A percentile compares a stretch with the other conserved stretches of the same genome.
phyloP scores from a whole-genome alignment of 1,139 yeast species.

The Hansenula sp. region DNA sequence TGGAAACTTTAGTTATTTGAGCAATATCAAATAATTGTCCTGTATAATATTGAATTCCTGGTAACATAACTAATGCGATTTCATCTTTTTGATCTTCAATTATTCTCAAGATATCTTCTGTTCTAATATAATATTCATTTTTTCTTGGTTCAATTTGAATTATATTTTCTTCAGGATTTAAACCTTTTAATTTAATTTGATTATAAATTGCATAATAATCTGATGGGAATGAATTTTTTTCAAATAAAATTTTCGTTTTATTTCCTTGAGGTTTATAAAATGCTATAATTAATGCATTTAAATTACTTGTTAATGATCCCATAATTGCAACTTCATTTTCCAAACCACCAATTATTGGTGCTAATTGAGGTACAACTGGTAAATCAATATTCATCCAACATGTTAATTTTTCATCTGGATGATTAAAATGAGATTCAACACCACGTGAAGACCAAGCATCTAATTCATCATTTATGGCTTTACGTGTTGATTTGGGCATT shows the following conservation, averaged over 20 bases:
- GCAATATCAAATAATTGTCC: constrained; percentile 82
- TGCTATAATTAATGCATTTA: constrained; percentile 67
- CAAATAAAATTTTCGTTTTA: constrained; percentile 72
- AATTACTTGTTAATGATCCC: constrained; percentile 81
- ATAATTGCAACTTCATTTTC: constrained; percentile 76
- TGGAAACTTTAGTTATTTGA: constrained; percentile 58
- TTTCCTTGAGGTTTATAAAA: constrained; percentile 65
- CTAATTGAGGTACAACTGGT: constrained; percentile 64
- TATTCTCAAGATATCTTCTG: constrained; percentile 54
- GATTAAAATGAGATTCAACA: constrained; percentile 81
- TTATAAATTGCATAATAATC: constrained; percentile 85
- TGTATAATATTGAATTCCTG: constrained; percentile 90
- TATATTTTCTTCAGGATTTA: constrained; percentile 48
- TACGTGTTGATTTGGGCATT: constrained; percentile 65
- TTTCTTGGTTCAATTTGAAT: constrained; percentile 56
- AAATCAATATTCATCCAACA: constrained; percentile 83
- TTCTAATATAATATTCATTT: constrained; percentile 53
- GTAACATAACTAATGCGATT: constrained; percentile 70
- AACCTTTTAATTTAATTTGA: constrained; percentile 61
- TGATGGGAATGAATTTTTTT: constrained; percentile 86
- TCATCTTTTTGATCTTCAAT: constrained; percentile 59
- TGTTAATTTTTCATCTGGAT: constrained; percentile 46
- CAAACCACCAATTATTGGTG: constrained; percentile 72
- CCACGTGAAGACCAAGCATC: constrained; percentile 79
- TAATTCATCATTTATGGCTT: constrained; percentile 60